Percentiles rank a stretch among this genome's conserved stretches.
Evolutionary conservation across 768 basidiomycete species (phyloP).

Genomic region (Kwoniella sp.): DNA sequence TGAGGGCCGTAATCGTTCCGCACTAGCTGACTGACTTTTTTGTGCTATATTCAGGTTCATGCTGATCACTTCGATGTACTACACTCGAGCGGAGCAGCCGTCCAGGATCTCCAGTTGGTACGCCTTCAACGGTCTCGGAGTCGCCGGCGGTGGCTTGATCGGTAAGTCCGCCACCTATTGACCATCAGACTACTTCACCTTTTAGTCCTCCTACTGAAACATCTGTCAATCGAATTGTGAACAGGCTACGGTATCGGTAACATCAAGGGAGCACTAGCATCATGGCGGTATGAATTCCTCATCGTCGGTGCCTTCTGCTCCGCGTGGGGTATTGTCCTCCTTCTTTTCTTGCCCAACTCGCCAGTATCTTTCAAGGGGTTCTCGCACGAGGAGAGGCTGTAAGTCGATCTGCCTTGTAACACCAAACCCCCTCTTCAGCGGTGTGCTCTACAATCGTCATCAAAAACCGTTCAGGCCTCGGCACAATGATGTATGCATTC

Average conservation of each 20-base stretch:
- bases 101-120: constrained; percentile 58
- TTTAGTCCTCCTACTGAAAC: no score
- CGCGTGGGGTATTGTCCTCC: constrained; percentile 49
- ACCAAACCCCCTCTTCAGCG: no score
- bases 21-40: no score
- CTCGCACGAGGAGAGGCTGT: constrained; percentile 52
- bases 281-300: constrained; percentile 57
- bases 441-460: no score
- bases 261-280: constrained; percentile 52
- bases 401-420: neutral
- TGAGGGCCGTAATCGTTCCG: no score
- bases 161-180: neutral
- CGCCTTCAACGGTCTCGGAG: constrained; percentile 58
- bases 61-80: constrained; percentile 58
- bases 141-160: constrained; percentile 58
- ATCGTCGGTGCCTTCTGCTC: constrained; percentile 48
- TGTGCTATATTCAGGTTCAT: constrained; percentile 39
- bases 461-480: no score
- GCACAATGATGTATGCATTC: no score
- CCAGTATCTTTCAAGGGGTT: constrained; percentile 52
- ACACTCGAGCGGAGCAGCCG: constrained; percentile 59
- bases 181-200: no score
- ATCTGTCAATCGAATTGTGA: no score
- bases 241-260: constrained; percentile 55
- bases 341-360: constrained; percentile 52